phyloP scores from a whole-genome alignment of 768 basidiomycete species.

The Lyophyllum decastes region DNA sequence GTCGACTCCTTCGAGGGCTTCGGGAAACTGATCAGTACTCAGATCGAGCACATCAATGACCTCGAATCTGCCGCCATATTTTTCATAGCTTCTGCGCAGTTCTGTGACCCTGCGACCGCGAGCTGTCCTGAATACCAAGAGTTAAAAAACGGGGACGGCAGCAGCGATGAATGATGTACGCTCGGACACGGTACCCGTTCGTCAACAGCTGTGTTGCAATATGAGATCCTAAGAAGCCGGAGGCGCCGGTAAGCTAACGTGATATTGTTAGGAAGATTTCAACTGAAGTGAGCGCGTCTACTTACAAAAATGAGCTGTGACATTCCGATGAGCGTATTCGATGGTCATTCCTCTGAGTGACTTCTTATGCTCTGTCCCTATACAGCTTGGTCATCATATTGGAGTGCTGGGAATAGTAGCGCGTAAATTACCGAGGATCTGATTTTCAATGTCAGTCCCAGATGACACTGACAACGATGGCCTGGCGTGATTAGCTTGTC shows the following conservation, averaged over 20 bases:
- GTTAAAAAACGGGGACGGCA: background rate
- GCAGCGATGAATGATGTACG: constrained; percentile 26
- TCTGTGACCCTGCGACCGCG: constrained; percentile 19
- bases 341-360: too few relatives aligned
- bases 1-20: constrained; percentile 51
- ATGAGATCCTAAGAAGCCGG: constrained; percentile 46
- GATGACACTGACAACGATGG: too few relatives aligned
- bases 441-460: too few relatives aligned
- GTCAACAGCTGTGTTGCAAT: constrained; percentile 41
- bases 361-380: too few relatives aligned
- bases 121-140: constrained; percentile 12
- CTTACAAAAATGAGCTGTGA: too few relatives aligned
- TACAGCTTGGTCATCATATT: too few relatives aligned
- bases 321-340: too few relatives aligned
- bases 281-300: too few relatives aligned
- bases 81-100: constrained; percentile 19
- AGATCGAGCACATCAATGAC: constrained; percentile 30
- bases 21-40: constrained; percentile 40
- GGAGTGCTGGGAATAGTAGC: too few relatives aligned
- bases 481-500: too few relatives aligned
- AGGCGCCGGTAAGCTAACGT: constrained; percentile 48
- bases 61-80: constrained; percentile 12
- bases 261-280: too few relatives aligned
- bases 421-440: too few relatives aligned
- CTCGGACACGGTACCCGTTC: constrained; percentile 52